These are phyloP conservation scores for Colletotrichum phormii DNA, from an alignment of 2,329 filamentous ascomycete species.

Conservation along the genomic window DNA sequence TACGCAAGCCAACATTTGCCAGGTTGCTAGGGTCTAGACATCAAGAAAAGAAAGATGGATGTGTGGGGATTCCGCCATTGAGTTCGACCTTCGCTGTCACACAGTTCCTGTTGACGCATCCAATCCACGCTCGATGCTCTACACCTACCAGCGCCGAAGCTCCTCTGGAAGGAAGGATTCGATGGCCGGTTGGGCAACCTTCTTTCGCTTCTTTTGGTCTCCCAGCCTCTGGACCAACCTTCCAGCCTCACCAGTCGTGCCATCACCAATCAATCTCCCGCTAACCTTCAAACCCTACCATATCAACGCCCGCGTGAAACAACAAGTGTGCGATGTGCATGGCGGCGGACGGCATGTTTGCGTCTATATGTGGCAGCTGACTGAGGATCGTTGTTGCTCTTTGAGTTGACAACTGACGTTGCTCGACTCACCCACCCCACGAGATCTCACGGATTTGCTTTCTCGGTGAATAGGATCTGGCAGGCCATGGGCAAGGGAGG, in stretches of 20 bases:
- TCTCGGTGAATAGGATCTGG: not conserved
- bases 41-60: constrained; percentile 8
- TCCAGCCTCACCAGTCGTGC: constrained; percentile 13
- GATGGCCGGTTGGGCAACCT: constrained; percentile 27
- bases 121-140: constrained; percentile 29
- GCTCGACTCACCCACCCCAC: constrained; percentile 24
- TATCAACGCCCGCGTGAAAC: constrained; percentile 30
- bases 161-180: constrained; percentile 12
- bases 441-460: constrained; percentile 26
- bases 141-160: constrained; percentile 23
- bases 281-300: not conserved
- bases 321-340: constrained; percentile 11
- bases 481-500: not conserved
- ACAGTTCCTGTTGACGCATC: constrained; percentile 12
- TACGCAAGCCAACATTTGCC: constrained; percentile 3
- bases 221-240: constrained; percentile 28
- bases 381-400: not conserved
- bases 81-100: constrained; percentile 18
- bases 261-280: constrained; percentile 2
- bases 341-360: not conserved
- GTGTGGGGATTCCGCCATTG: constrained; percentile 25
- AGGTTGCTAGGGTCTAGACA: constrained; percentile 14
- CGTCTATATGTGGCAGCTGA: not conserved
- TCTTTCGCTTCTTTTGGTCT: constrained; percentile 34
- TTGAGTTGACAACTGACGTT: not conserved